Evolutionary conservation across 1,139 yeast genomes (phyloP), one percentile per base, ranked within the genome.

Genomic region (Yamadazyma oceani): DNA sequence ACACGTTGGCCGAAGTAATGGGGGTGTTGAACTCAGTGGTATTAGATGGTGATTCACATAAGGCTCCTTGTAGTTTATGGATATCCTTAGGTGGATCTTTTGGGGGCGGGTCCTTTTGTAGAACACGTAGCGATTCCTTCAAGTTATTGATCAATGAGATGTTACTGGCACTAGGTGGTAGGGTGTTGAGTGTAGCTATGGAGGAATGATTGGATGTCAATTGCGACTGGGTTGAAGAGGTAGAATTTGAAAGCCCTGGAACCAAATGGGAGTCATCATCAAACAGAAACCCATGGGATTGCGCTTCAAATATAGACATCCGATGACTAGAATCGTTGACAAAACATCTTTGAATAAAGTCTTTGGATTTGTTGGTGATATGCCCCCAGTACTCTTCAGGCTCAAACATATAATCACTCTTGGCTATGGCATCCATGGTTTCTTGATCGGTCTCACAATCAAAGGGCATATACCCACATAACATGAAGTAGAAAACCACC

Each of bases 391-490:
- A 77, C 88, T 79, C 33, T 70, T 64, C 43, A 3, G 85, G 85
- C 39, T 75, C 86, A 49, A 80, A 80, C 39, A 69, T 65, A 49
- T 72, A 82, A 44, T 83, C 85, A 7, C 75, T 80, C 5, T 59
- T 62, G 16, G 54, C 43, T 22, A 85, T 83, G 16, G 88, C 86
- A 37, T 77, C 73, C 52, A 73, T 70, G 15, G 88, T 86, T 51
- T 84, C 90, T 0, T 75, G 75, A 34, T 82, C 83, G 5, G 80
- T 75, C 41, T 84, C 92, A 45, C 90, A 77, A 50, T 85, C 92
- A 58, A 85, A 85, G 0, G 94, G 94, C 60, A 85, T 79, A 53
- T 83, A 84, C 1, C 92, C 92, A 47, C 85, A 75, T 10, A 82
- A 69, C 75, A 83, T 72, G 50, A 84, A 83, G 55, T 84, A 85